phyloP scores from a whole-genome alignment of 441 rosid species.

The Brassica balearica region DNA sequence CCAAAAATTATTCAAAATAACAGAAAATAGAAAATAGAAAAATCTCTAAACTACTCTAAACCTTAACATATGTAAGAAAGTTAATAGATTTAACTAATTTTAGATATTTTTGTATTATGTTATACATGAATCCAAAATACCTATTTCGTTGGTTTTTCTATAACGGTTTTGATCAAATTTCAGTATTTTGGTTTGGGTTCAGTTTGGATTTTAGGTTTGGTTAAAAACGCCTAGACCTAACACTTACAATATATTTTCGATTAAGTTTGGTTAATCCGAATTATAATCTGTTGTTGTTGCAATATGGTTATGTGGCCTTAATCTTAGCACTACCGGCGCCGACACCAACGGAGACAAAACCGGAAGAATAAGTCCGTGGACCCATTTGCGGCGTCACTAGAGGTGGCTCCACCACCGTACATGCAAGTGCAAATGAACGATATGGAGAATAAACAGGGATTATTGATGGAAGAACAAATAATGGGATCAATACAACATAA shows the following conservation, averaged over 20 bases:
- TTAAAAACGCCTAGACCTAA: no score
- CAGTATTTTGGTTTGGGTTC: no score
- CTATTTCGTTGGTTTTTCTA: no score
- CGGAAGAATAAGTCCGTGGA: conserved; percentile 27
- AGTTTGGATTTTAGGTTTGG: background rate
- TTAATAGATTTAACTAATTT: no score
- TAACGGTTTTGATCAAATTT: no score
- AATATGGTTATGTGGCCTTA: conserved; percentile 18
- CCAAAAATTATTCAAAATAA: no score
- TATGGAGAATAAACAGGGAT: conserved; percentile 52
- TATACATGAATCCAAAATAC: no score
- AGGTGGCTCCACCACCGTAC: conserved; percentile 47
- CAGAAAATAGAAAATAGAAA: no score
- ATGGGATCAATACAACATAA: conserved; percentile 50
- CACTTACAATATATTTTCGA: background rate
- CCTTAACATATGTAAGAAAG: no score
- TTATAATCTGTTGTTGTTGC: background rate
- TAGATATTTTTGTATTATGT: no score
- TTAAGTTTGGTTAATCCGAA: background rate
- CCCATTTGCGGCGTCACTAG: conserved; percentile 49
- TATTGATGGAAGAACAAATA: conserved; percentile 49
- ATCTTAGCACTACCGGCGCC: conserved; percentile 49
- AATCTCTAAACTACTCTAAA: no score
- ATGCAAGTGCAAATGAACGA: conserved; percentile 51
- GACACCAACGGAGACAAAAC: conserved; percentile 17